These are phyloP conservation scores for Thozetella sp. DNA, from an alignment of 495 filamentous ascomycete genomes.

Conservation along the genomic window DNA sequence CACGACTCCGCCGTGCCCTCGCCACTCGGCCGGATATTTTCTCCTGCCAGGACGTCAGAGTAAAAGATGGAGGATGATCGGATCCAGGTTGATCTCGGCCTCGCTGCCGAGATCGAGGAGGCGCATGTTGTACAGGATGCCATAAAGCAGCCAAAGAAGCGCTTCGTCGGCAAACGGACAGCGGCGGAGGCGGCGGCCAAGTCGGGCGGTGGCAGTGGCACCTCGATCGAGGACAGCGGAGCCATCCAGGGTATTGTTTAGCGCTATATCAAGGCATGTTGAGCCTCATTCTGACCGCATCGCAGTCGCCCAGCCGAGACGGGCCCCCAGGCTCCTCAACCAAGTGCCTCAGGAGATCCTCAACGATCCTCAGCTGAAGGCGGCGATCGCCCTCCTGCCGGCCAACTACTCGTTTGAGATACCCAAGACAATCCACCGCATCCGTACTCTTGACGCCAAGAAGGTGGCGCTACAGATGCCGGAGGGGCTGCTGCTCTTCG, in stretches of 20 bases:
- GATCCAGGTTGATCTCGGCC: constrained; percentile 49
- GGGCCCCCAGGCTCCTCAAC: constrained; percentile 77
- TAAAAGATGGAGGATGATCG: constrained; percentile 55
- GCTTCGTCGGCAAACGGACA: constrained; percentile 73
- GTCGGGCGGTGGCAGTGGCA: constrained; percentile 42
- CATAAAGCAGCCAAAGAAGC: constrained; percentile 67
- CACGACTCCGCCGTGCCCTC: no score
- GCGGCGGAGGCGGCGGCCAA: constrained; percentile 54
- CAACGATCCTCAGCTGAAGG: constrained; percentile 84
- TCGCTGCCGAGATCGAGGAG: constrained; percentile 57
- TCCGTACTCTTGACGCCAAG: constrained; percentile 75
- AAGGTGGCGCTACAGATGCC: constrained; percentile 94
- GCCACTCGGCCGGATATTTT: no score
- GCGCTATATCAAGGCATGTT: background rate
- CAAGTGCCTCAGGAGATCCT: constrained; percentile 88
- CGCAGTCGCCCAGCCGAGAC: constrained; percentile 58
- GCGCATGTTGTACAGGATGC: constrained; percentile 32
- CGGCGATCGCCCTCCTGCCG: constrained; percentile 84
- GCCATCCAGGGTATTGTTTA: constrained; percentile 58
- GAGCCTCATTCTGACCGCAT: constrained; percentile 14
- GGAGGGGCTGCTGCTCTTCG: constrained; percentile 92
- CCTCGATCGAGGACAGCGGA: constrained; percentile 63
- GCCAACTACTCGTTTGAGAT: constrained; percentile 98
- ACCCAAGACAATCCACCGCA: constrained; percentile 94
- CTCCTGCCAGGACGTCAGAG: no score